phyloP scores from a whole-genome alignment of 768 basidiomycete species.

The Suillus americanus region DNA sequence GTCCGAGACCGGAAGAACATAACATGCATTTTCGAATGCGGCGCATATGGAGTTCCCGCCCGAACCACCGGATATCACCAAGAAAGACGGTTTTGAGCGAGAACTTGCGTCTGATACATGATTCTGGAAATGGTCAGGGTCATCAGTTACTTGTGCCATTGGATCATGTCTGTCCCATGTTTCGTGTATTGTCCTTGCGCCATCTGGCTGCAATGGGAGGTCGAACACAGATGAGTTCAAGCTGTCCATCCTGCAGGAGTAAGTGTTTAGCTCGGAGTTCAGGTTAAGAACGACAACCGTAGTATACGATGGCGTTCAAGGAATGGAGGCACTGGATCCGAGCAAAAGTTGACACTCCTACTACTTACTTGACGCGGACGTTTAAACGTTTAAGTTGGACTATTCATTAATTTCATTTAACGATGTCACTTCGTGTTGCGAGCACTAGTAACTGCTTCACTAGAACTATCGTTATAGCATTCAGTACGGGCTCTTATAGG shows the following conservation, averaged over 20 bases:
- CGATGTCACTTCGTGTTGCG: no score
- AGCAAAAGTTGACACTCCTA: neutral
- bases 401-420: no score
- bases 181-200: neutral
- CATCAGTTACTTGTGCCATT: neutral
- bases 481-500: neutral
- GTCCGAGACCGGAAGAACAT: conserved; percentile 91
- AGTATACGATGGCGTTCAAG: no score
- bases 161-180: neutral
- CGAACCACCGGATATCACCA: conserved; percentile 91
- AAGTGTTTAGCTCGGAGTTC: conserved; percentile 5
- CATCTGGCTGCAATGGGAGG: conserved; percentile 49
- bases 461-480: neutral
- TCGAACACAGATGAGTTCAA: conserved; percentile 78
- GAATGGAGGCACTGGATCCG: neutral
- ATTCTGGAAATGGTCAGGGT: neutral
- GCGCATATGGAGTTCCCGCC: conserved; percentile 90
- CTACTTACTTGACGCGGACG: no score
- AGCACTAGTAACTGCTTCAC: neutral
- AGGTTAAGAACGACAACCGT: neutral
- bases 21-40: conserved; percentile 76
- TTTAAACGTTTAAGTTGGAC: no score
- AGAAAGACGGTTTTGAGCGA: conserved; percentile 23
- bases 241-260: conserved; percentile 33
- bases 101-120: conserved; percentile 4